A percentile compares a stretch with the other conserved stretches of the same genome.
These are phyloP conservation scores for Leccinellum rugosiceps DNA, from an alignment of 768 basidiomycete genomes.

Conservation along the genomic window DNA sequence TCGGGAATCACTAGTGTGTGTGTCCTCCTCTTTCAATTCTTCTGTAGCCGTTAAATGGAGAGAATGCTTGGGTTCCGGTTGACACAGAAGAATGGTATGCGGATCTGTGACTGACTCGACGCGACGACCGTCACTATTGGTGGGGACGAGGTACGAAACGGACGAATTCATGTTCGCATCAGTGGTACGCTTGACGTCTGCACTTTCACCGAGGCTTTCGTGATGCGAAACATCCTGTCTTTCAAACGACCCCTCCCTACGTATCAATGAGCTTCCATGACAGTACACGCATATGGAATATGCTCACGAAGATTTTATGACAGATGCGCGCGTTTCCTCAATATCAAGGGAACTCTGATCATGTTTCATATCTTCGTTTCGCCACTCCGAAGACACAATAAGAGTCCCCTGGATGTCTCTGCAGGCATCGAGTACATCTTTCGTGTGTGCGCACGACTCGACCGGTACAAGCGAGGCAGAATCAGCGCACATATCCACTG, in stretches of 20 bases:
- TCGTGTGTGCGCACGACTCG: neutral
- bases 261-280: neutral
- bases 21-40: neutral
- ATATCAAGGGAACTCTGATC: neutral
- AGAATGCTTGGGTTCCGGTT: neutral
- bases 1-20: neutral
- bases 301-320: slow-evolving; percentile 2
- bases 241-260: neutral
- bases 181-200: neutral
- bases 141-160: neutral
- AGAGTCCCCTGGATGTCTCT: neutral
- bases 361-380: neutral
- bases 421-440: neutral
- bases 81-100: neutral
- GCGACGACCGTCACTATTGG: neutral
- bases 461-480: neutral
- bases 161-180: neutral
- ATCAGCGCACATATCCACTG: neutral
- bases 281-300: neutral
- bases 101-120: neutral
- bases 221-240: neutral
- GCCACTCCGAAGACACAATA: neutral
- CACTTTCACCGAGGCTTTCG: neutral
- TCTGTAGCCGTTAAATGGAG: neutral
- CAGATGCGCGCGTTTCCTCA: neutral